These are phyloP conservation scores for Gossypium schwendimanii DNA, from an alignment of 441 rosid genomes.

Conservation along the genomic window DNA sequence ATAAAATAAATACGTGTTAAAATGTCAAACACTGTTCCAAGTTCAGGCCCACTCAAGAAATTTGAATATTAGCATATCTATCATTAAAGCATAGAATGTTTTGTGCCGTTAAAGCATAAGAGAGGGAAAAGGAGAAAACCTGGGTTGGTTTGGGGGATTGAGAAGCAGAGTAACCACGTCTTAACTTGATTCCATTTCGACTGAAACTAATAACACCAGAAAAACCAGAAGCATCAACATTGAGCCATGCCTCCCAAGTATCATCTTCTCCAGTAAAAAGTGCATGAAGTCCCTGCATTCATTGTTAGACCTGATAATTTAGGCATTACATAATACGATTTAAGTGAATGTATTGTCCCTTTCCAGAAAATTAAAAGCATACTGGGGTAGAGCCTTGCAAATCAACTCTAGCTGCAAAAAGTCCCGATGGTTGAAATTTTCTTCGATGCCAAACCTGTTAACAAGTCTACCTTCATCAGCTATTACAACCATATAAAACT, in stretches of 20 bases:
- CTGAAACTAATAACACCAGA: slow-evolving; percentile 53
- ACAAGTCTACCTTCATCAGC: slow-evolving; percentile 20
- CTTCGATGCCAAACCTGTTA: slow-evolving; percentile 91
- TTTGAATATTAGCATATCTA: neutral
- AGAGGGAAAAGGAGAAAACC: slow-evolving; percentile 36
- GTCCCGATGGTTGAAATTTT: slow-evolving; percentile 90
- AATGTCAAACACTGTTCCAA: neutral
- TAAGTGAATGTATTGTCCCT: slow-evolving; percentile 4
- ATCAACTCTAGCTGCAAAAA: slow-evolving; percentile 94
- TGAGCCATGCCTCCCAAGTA: slow-evolving; percentile 98
- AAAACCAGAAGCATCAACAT: slow-evolving; percentile 75
- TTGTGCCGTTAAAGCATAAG: neutral
- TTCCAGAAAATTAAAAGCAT: slow-evolving; percentile 25
- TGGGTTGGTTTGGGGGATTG: slow-evolving; percentile 72
- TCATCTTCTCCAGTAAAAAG: slow-evolving; percentile 91
- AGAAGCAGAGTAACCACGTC: slow-evolving; percentile 86
- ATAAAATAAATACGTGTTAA: slow-evolving; percentile 9
- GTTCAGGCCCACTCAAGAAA: neutral
- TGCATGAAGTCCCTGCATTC: slow-evolving; percentile 81
- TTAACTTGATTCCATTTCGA: slow-evolving; percentile 71
- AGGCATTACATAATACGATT: slow-evolving; percentile 8
- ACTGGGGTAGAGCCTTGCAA: slow-evolving; percentile 83
- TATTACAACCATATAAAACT: neutral
- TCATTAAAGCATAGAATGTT: neutral
- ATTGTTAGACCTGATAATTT: slow-evolving; percentile 8